These are phyloP conservation scores for Solanum gandarillasii DNA, from an alignment of 257 asterid species.

Conservation along the genomic window DNA sequence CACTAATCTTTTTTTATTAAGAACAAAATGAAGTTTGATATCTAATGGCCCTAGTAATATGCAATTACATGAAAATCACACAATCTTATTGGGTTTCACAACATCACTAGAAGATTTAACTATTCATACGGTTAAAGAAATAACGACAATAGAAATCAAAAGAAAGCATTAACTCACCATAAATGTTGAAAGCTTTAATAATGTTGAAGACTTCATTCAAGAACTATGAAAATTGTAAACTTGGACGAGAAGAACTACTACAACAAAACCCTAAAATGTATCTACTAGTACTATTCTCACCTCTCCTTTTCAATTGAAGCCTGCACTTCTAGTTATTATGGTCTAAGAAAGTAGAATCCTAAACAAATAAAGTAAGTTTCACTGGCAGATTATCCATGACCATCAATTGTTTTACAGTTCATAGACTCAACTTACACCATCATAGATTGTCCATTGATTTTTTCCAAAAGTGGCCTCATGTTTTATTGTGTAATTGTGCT, in stretches of 20 bases:
- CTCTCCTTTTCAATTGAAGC: not conserved
- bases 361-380: not conserved
- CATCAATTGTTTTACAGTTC: not conserved
- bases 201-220: not conserved
- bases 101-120: not conserved
- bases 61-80: not conserved
- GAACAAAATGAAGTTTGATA: not conserved
- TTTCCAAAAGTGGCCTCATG: not conserved
- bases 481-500: not conserved
- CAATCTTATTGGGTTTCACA: not conserved
- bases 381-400: not conserved
- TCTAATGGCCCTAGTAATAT: not conserved
- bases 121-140: not conserved
- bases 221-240: not conserved
- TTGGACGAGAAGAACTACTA: not conserved
- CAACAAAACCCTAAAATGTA: not conserved
- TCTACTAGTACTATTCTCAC: not conserved
- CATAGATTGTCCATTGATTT: not conserved
- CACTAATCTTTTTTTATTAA: not conserved
- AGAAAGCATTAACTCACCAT: not conserved
- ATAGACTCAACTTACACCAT: not conserved
- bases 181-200: not conserved
- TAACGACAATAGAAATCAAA: too few species aligned
- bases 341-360: not conserved
- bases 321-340: not conserved